Conservation (phyloP, 2,329 filamentous ascomycete genomes). For the Penicillium capsulatum region DNA sequence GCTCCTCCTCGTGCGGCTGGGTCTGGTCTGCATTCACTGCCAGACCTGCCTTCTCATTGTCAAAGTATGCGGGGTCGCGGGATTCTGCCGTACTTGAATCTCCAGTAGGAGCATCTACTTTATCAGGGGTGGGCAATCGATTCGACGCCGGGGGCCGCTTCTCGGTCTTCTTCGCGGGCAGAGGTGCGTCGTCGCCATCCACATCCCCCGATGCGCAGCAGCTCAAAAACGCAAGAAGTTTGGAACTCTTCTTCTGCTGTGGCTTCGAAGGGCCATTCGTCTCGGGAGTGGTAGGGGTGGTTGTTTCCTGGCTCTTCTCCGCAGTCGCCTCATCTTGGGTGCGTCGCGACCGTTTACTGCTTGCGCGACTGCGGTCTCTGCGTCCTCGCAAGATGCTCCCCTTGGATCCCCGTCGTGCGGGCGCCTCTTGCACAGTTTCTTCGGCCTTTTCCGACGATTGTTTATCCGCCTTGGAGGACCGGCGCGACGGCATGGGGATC, state of each 20-base stretch:
- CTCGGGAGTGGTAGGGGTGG: slow-evolving; percentile 26
- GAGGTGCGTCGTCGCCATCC: slow-evolving; percentile 42
- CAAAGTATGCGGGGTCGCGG: slow-evolving; percentile 33
- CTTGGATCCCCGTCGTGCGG: slow-evolving; percentile 60
- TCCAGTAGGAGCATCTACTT: slow-evolving; percentile 35
- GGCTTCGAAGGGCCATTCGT: slow-evolving; percentile 31
- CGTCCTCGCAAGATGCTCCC: slow-evolving; percentile 61
- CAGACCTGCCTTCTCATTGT: slow-evolving; percentile 38
- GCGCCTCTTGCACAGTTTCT: slow-evolving; percentile 32
- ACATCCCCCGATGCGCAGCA: slow-evolving; percentile 47
- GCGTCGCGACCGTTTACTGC: slow-evolving; percentile 46
- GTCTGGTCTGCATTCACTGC: slow-evolving; percentile 29
- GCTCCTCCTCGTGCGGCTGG: slow-evolving; percentile 28
- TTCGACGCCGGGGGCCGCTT: slow-evolving; percentile 37
- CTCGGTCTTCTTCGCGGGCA: slow-evolving; percentile 46
- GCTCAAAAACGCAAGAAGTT: slow-evolving; percentile 45
- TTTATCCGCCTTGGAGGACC: slow-evolving; percentile 38
- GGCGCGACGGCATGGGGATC: slow-evolving; percentile 37
- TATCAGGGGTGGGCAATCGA: slow-evolving; percentile 39
- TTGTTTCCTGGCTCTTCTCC: slow-evolving; percentile 31
- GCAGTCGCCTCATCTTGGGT: slow-evolving; percentile 32
- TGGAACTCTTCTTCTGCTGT: slow-evolving; percentile 39
- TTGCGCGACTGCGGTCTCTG: slow-evolving; percentile 65
- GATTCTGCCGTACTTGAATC: slow-evolving; percentile 41
- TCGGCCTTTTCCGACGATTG: slow-evolving; percentile 33